Evolutionary conservation across 805 yeast species (phyloP).

Genomic region (Lachancea fermentati): DNA sequence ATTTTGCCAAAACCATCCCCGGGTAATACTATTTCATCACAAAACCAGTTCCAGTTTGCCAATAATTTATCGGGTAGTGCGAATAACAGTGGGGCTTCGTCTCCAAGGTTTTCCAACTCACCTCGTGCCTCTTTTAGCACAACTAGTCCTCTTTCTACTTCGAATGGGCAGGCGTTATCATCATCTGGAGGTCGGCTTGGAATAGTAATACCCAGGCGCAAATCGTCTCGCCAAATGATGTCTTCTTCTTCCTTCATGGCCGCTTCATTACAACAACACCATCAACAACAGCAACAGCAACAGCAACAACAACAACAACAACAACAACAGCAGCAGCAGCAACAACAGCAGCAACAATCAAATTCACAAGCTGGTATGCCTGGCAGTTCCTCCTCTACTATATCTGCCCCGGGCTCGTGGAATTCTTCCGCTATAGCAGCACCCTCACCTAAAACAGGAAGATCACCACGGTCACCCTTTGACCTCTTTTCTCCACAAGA

Average conservation of each 20-base stretch:
- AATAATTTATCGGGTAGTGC: conserved; percentile 17
- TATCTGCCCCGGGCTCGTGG: conserved; percentile 20
- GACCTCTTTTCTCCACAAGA: conserved; percentile 17
- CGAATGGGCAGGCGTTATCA: conserved; percentile 4
- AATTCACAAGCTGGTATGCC: conserved; percentile 3
- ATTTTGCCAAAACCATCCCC: conserved; percentile 33
- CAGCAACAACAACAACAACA: conserved; percentile 16
- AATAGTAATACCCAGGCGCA: conserved; percentile 27
- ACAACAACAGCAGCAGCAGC: conserved; percentile 12
- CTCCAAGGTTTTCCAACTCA: conserved; percentile 22
- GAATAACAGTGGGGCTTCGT: conserved; percentile 27
- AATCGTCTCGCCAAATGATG: conserved; percentile 23
- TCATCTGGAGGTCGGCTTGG: conserved; percentile 23
- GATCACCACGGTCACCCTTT: conserved; percentile 19
- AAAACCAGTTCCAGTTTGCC: conserved; percentile 10
- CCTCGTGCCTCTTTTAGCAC: conserved; percentile 10
- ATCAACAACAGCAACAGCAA: conserved; percentile 18
- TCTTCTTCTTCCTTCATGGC: conserved; percentile 28
- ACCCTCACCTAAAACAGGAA: conserved; percentile 15
- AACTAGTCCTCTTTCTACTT: conserved; percentile 5
- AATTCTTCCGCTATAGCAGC: conserved; percentile 8
- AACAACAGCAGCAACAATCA: conserved; percentile 8
- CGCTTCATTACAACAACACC: conserved; percentile 26
- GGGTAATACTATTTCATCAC: conserved; percentile 8
- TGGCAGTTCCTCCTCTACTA: conserved; percentile 13